Evolutionary conservation across 495 filamentous ascomycete genomes (phyloP).

Genomic region (Xylaria acuta): DNA sequence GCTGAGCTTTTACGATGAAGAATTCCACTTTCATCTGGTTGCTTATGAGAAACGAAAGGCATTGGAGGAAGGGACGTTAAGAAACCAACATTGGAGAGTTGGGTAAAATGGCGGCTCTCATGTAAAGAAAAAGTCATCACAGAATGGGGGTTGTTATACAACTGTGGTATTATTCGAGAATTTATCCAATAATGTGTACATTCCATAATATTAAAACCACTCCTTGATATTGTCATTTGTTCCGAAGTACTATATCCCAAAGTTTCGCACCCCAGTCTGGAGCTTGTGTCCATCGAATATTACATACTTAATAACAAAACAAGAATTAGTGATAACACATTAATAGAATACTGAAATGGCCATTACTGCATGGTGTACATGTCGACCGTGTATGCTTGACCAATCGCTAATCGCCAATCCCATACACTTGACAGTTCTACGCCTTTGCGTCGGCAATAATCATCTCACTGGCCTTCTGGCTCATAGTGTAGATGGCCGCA

Average conservation of each 20-base stretch:
- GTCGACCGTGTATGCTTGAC: background rate
- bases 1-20: no score
- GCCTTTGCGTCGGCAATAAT: slow-evolving; percentile 42
- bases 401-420: background rate
- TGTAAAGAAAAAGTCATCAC: no score
- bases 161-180: no score
- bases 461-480: slow-evolving; percentile 66
- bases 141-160: no score
- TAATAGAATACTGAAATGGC: background rate
- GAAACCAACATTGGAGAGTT: no score
- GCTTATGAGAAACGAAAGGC: no score
- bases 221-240: background rate
- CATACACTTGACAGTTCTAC: background rate
- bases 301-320: background rate
- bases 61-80: no score
- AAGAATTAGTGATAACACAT: background rate
- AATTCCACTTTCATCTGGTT: no score
- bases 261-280: background rate
- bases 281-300: background rate
- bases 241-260: background rate
- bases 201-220: background rate
- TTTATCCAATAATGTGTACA: no score
- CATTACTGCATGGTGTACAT: background rate
- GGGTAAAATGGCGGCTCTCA: no score
- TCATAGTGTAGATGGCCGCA: slow-evolving; percentile 62